Conservation (phyloP, 768 basidiomycete species). For the Trametes coccinea region DNA sequence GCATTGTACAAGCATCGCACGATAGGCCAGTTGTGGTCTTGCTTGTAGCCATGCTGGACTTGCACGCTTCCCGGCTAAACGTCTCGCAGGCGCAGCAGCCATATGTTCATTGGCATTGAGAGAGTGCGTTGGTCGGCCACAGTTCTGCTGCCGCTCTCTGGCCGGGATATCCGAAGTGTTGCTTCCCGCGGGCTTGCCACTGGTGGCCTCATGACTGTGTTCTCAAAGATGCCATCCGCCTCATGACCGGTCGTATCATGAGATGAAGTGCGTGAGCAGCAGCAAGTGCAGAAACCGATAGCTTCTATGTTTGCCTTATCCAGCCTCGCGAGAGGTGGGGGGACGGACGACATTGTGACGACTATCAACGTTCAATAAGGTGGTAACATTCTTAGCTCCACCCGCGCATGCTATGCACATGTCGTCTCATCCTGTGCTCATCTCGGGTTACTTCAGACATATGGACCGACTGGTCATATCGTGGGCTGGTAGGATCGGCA, state of each 20-base stretch:
- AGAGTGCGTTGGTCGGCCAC: not conserved
- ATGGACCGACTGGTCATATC: not conserved
- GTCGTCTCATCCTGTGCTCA: conserved; percentile 1
- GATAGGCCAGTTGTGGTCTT: not conserved
- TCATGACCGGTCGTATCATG: not conserved
- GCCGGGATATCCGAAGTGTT: conserved; percentile 7
- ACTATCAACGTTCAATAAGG: conserved; percentile 6
- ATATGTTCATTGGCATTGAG: not conserved
- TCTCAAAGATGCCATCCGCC: not conserved
- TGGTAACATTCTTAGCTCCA: conserved; percentile 1
- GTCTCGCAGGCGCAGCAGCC: not conserved
- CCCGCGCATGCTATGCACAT: not conserved
- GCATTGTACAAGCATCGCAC: too few species aligned
- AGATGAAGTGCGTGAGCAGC: not conserved
- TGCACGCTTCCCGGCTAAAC: not conserved
- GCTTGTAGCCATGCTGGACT: not conserved
- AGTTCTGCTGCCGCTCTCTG: not conserved
- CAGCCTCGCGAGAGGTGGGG: not conserved
- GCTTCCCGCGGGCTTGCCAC: not conserved
- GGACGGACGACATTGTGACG: not conserved
- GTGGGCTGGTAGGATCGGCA: not conserved
- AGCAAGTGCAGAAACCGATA: not conserved
- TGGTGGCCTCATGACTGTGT: conserved; percentile 4
- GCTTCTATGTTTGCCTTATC: not conserved
- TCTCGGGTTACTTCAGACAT: not conserved